Percentiles rank a stretch among this genome's conserved stretches.
These are phyloP conservation scores for Omphalea diandra DNA, from an alignment of 441 rosid genomes.

Conservation along the genomic window DNA sequence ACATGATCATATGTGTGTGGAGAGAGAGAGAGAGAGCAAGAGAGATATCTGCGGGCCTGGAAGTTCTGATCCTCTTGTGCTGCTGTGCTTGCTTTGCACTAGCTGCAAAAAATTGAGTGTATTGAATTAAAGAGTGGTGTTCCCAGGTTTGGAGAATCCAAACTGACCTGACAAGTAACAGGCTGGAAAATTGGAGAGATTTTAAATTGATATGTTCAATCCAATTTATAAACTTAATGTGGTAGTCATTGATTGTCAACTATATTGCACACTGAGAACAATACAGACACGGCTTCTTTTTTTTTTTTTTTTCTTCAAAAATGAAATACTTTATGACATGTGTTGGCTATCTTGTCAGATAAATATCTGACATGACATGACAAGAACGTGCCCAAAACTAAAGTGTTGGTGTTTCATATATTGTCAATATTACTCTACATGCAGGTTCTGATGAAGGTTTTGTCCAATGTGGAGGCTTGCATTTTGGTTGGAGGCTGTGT, in stretches of 20 bases:
- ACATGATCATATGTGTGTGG: neutral
- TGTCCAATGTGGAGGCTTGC: constrained; percentile 91
- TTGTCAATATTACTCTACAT: constrained; percentile 22
- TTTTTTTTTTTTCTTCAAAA: no score
- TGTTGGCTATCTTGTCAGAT: no score
- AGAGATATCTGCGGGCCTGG: neutral
- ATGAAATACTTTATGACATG: no score
- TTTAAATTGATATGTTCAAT: neutral
- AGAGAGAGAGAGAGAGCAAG: neutral
- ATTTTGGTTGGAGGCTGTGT: constrained; percentile 98
- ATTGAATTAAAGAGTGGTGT: neutral
- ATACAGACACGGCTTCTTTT: no score
- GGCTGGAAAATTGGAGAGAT: neutral
- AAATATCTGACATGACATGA: no score
- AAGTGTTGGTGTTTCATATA: no score
- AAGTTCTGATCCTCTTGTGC: neutral
- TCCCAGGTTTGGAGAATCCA: neutral
- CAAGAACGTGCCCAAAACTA: no score
- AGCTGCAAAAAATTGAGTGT: neutral
- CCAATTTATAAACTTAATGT: constrained; percentile 14
- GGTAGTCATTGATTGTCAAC: constrained; percentile 18
- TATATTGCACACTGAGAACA: no score
- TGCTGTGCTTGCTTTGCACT: neutral
- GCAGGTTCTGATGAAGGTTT: constrained; percentile 95
- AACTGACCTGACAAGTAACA: neutral